Evolutionary conservation across 108 stramenopile species (phyloP).

Genomic region (Skeletonema menzelii): DNA sequence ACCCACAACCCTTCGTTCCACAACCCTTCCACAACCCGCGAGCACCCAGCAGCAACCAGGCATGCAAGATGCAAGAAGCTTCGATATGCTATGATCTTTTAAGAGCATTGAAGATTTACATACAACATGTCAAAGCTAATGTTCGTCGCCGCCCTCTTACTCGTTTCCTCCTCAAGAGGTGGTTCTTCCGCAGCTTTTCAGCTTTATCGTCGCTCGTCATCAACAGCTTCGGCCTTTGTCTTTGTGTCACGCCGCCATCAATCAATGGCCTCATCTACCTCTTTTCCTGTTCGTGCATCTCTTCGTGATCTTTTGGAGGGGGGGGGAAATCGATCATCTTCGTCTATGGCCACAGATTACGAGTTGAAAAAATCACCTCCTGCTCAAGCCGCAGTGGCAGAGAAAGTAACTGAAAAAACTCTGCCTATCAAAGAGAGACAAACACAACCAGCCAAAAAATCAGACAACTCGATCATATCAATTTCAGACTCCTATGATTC

Average conservation of each 20-base stretch:
- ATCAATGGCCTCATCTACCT: neutral
- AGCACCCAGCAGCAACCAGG: too few species aligned
- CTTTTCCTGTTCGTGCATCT: neutral
- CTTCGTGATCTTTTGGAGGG: neutral
- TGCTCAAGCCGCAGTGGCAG: neutral
- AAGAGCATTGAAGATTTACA: too few species aligned
- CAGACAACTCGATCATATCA: conserved; percentile 22
- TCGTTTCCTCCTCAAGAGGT: neutral
- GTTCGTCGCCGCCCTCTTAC: neutral
- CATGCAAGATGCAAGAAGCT: too few species aligned
- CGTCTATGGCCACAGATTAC: neutral
- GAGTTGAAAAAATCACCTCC: neutral
- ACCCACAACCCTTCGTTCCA: too few species aligned
- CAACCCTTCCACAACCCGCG: too few species aligned
- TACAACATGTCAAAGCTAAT: neutral
- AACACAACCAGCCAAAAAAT: neutral
- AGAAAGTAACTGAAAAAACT: neutral
- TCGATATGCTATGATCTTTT: too few species aligned
- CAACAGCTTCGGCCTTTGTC: neutral
- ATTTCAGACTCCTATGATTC: conserved; percentile 76
- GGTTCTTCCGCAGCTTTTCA: neutral
- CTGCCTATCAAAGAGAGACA: neutral
- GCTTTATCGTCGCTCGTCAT: neutral
- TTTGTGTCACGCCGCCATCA: neutral
- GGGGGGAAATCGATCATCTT: neutral